Percentiles rank a stretch among this genome's conserved stretches.
Evolutionary conservation across 1,139 yeast species (phyloP).

Genomic region (Magnusiomyces sp.): DNA sequence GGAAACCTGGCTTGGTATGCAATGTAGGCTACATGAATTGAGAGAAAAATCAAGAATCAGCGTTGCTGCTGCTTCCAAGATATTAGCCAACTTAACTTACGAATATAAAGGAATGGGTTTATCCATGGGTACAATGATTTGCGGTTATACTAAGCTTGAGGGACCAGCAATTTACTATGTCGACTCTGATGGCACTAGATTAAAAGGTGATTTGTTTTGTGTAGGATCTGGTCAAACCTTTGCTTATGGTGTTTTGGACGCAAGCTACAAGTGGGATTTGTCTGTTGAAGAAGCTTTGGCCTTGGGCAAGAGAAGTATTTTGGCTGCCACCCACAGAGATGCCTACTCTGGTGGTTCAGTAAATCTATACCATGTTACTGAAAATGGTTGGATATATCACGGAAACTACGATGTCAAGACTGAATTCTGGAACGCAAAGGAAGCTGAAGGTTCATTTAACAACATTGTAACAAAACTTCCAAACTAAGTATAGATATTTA

Average conservation of each 20-base stretch:
- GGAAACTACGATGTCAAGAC: slow-evolving; percentile 93
- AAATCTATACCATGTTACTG: slow-evolving; percentile 87
- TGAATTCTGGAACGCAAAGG: slow-evolving; percentile 87
- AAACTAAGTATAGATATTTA: too few species aligned
- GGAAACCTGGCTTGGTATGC: slow-evolving; percentile 98
- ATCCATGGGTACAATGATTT: slow-evolving; percentile 98
- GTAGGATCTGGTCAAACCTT: slow-evolving; percentile 99
- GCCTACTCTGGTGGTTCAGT: slow-evolving; percentile 97
- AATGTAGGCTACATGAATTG: slow-evolving; percentile 90
- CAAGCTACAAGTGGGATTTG: slow-evolving; percentile 84
- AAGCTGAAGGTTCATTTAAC: slow-evolving; percentile 79
- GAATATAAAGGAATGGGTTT: slow-evolving; percentile 97
- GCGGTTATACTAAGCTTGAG: slow-evolving; percentile 92
- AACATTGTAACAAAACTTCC: slow-evolving; percentile 47
- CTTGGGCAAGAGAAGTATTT: slow-evolving; percentile 88
- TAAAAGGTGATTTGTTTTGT: slow-evolving; percentile 91
- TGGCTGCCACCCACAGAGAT: slow-evolving; percentile 98
- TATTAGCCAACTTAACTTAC: slow-evolving; percentile 81
- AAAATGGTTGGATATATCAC: slow-evolving; percentile 89
- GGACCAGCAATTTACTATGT: slow-evolving; percentile 95
- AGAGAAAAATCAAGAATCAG: slow-evolving; percentile 91
- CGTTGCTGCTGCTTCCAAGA: slow-evolving; percentile 95
- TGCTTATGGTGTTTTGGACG: slow-evolving; percentile 97
- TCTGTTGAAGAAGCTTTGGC: slow-evolving; percentile 88
- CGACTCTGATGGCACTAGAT: slow-evolving; percentile 93